Evolutionary conservation across 306 rosid species (phyloP), one percentile per base, ranked within the genome.

Genomic region (Casuarina equisetifolia): DNA sequence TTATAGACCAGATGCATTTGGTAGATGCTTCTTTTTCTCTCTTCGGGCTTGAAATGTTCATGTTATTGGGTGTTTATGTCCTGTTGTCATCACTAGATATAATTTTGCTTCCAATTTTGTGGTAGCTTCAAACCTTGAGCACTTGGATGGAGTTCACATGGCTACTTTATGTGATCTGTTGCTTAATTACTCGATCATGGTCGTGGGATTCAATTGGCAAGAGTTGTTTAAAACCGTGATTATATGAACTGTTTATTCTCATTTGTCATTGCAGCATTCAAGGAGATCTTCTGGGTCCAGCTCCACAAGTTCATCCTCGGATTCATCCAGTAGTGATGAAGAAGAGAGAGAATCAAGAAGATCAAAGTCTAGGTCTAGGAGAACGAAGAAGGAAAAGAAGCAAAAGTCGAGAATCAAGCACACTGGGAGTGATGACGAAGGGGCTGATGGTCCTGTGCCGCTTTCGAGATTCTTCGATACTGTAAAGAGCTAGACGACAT

Each of bases 381-480:
- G 90, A 82, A 76, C 91, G 39, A 92, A 87, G 88, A 91, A 87
- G 93, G 98, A 92, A 77, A 92, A 89, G 90, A 95, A 84, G 85
- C 89, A 45, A 70, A 92, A 83, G 87, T 88, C 93, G 50, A 91
- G 84, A 82, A 77, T 81, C 84, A 95, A 91, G 90, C 87, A 77
- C 83, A 70, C 85, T 72, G 80, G 87, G 40, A 75, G 84, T 6
- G 90, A 78, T 10, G 69, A 78, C 3, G 96, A 88, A 66, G 83
- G 75, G 83, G 87, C 78, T 12, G 89, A 70, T 38, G 99, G 99
- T 16, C 99, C 98, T 4, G 91, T 92, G 75, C 97, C 91, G 55
- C 99, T 96, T 62, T 96, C 98, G 40, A 90, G 88, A 88, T 96
- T 96, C 87, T 96, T 96, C 75, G 97, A 85, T 76, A 84, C 43